Evolutionary conservation across 164 flowering plant species (phyloP), one percentile per base, ranked within the genome.

Genomic region (Warburgia ugandensis): DNA sequence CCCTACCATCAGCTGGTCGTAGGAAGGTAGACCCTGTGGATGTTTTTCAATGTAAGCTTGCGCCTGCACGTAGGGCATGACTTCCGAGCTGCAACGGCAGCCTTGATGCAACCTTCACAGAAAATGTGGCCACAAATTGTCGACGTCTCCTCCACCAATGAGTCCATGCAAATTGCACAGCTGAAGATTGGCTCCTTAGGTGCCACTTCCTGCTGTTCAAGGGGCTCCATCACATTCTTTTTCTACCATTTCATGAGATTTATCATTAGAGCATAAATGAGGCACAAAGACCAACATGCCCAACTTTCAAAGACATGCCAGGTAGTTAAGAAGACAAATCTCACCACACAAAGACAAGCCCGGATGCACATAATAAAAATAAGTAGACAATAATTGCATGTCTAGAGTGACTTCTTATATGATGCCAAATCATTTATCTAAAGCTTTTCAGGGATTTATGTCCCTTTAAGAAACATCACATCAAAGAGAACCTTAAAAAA

Each of bases 111-210:
- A 13, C 32, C 29, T 63, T 76, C 80, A 60, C 99, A 88, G 69
- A 92, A 92, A 3, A 92, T 92, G 59, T 88, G 98, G 22, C 99
- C 99, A 67, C 99, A 88, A 54, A 70, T 85, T 10, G 99, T 88
- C 25, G 95, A 67, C 60, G 44, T 74, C 68, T 76, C 95, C 59
- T 86, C 89, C 28, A 62, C 79, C 9, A 88, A 48, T 16, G 79
- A 59, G 8, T 83, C 76, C 75, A 86, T 71, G 68, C 96, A 92
- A 59, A 92, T 71, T 42, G 96, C 94, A 62, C 99, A 92, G 39
- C 45, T 75, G 62, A 88, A 88, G 23, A 61, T 69, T 3, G 78
- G 81, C 58, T 78, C 85, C 63, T 77, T 73, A 25, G 71, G 78
- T 3, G 81, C 19, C 2, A 7, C 17, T 14, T 13, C 20, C 19